Conservation (phyloP, 208 protist species). For the Leishmania arabica region DNA sequence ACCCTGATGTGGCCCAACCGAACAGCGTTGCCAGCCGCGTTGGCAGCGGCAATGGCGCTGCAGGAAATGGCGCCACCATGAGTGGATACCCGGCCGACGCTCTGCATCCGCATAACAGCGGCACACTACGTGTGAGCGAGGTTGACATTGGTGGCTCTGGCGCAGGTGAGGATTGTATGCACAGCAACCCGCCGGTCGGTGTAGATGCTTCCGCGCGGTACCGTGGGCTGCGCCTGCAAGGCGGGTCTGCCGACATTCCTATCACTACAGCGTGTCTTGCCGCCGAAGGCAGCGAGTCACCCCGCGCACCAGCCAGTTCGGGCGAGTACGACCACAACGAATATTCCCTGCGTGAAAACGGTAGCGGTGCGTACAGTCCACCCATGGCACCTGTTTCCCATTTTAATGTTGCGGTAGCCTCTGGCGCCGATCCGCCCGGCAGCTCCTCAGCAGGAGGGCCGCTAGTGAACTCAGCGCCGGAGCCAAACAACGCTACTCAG, state of each 20-base stretch:
- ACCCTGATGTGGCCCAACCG: background rate
- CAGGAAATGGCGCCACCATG: background rate
- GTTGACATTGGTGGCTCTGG: constrained; percentile 27
- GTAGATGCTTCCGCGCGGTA: background rate
- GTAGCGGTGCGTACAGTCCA: too few relatives aligned
- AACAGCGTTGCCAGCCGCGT: background rate
- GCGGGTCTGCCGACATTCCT: constrained; percentile 11
- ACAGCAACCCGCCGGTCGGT: background rate
- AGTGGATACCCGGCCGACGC: constrained; percentile 4
- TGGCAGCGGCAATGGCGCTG: background rate
- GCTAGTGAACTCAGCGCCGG: background rate
- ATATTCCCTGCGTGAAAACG: constrained; percentile 35
- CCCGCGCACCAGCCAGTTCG: constrained; percentile 13
- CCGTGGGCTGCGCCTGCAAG: background rate
- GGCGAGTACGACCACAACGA: constrained; percentile 30
- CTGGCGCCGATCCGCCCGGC: background rate
- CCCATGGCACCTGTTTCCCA: background rate
- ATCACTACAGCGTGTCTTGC: background rate
- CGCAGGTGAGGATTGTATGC: background rate
- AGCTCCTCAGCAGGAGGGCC: background rate
- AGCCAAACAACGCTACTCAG: constrained; percentile 15
- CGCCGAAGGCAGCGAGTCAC: constrained; percentile 31
- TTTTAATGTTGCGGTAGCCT: background rate
- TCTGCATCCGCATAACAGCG: constrained; percentile 15
- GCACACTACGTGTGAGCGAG: constrained; percentile 37